A percentile compares a stretch with the other conserved stretches of the same genome.
Evolutionary conservation across 2,329 filamentous ascomycete species (phyloP).

Genomic region (Pestalotiopsis sp.): DNA sequence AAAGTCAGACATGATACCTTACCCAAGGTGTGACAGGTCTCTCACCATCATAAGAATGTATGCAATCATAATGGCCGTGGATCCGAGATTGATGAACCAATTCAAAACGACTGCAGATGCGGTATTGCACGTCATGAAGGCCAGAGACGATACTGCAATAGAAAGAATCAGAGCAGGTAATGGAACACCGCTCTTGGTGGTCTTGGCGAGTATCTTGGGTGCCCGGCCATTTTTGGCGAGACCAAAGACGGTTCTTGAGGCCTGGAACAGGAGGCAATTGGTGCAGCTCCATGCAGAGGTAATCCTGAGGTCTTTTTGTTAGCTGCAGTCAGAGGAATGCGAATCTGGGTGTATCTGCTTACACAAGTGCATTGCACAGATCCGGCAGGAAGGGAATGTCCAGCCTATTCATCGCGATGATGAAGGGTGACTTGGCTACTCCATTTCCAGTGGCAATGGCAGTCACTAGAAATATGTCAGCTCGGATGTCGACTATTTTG

Average conservation of each 20-base stretch:
- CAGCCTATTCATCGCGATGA: constrained; percentile 40
- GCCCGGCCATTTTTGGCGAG: constrained; percentile 16
- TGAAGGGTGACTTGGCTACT: constrained; percentile 47
- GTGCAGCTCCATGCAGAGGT: constrained; percentile 44
- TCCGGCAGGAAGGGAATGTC: constrained; percentile 39
- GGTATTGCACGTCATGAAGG: neutral
- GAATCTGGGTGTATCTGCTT: constrained; percentile 31
- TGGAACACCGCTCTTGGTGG: constrained; percentile 10
- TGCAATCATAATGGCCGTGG: neutral
- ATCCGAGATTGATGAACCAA: neutral
- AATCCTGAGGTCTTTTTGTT: constrained; percentile 26
- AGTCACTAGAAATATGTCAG: constrained; percentile 50
- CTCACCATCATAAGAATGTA: neutral
- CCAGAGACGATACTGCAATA: neutral
- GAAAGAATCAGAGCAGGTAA: constrained; percentile 1
- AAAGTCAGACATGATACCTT: neutral
- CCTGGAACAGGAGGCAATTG: constrained; percentile 42
- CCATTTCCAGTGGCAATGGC: constrained; percentile 55
- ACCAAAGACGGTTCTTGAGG: constrained; percentile 16
- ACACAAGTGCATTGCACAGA: constrained; percentile 41
- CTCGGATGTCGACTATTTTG: constrained; percentile 40
- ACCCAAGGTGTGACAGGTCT: neutral
- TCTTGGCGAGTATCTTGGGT: constrained; percentile 11
- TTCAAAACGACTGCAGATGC: neutral
- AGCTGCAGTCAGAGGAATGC: constrained; percentile 32